Percentiles rank a stretch among this genome's conserved stretches.
Evolutionary conservation across 1,284 basidiomycete genomes (phyloP).

Genomic region (Cryptococcus sp.): DNA sequence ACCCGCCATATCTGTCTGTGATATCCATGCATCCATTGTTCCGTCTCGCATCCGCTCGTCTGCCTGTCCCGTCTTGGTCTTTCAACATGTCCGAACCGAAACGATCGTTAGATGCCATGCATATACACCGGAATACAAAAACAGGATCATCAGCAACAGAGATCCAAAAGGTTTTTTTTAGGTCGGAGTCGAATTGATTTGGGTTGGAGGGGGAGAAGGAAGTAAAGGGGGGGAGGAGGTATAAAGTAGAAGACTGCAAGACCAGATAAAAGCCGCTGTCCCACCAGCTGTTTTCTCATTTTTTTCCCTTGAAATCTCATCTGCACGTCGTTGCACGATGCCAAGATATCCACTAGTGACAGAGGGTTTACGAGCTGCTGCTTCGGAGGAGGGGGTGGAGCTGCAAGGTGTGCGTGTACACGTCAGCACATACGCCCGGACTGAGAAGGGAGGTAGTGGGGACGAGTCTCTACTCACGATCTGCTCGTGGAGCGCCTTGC

Average conservation of each 20-base stretch:
- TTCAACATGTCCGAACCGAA: no score
- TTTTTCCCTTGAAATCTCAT: no score
- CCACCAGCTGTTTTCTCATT: no score
- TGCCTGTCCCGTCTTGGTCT: not conserved
- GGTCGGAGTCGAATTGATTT: not conserved
- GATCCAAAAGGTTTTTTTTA: not conserved
- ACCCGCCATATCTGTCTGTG: not conserved
- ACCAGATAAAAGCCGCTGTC: no score
- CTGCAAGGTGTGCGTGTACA: not conserved
- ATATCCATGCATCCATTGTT: not conserved
- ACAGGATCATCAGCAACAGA: not conserved
- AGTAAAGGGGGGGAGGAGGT: no score
- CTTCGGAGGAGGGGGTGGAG: slow-evolving; percentile 33
- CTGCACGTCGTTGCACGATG: no score
- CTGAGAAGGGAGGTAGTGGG: not conserved
- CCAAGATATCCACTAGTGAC: no score
- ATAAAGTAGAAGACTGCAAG: no score
- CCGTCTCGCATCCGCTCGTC: not conserved
- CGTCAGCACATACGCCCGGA: not conserved
- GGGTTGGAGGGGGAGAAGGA: no score
- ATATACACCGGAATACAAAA: slow-evolving; percentile 15
- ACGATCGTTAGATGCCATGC: slow-evolving; percentile 5
- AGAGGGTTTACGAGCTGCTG: slow-evolving; percentile 17
- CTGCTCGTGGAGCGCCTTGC: slow-evolving; percentile 87
- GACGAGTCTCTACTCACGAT: slow-evolving; percentile 49